Evolutionary conservation across 345 rosid genomes (phyloP).

Genomic region (Kernera saxatilis): DNA sequence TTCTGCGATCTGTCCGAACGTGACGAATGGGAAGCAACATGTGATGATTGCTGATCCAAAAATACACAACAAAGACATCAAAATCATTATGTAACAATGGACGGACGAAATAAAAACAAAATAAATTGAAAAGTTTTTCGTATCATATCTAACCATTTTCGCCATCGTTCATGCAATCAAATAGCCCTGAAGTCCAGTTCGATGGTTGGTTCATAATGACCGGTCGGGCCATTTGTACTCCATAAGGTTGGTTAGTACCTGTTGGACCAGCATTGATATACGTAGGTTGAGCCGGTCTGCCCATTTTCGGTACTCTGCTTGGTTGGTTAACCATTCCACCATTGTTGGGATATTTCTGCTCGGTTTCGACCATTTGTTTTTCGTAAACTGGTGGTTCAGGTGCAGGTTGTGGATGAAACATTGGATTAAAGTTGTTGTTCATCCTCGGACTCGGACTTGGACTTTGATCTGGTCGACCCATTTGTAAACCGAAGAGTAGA

Average conservation of each 20-base stretch:
- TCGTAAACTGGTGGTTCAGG: conserved; percentile 4
- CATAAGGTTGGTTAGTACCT: neutral
- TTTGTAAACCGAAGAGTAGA: neutral
- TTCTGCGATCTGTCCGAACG: conserved; percentile 57
- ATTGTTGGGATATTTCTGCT: conserved; percentile 6
- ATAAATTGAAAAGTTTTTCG: neutral
- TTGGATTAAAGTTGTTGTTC: conserved; percentile 18
- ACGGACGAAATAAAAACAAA: neutral
- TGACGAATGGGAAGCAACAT: conserved; percentile 36
- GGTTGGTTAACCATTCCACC: conserved; percentile 19
- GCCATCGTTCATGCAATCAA: conserved; percentile 70
- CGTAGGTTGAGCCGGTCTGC: neutral
- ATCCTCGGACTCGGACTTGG: conserved; percentile 8
- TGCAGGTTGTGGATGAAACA: conserved; percentile 2
- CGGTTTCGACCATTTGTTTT: neutral
- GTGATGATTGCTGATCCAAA: conserved; percentile 46
- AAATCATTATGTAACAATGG: neutral
- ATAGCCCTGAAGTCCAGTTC: conserved; percentile 54
- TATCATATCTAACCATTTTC: conserved; percentile 41
- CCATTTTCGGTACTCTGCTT: neutral
- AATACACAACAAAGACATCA: neutral
- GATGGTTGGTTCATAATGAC: neutral
- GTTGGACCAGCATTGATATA: neutral
- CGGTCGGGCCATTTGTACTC: neutral
- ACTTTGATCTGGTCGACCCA: conserved; percentile 25